A percentile compares a stretch with the other conserved stretches of the same genome.
phyloP scores from a whole-genome alignment of 768 basidiomycete genomes.

The Lyophyllum semitale region DNA sequence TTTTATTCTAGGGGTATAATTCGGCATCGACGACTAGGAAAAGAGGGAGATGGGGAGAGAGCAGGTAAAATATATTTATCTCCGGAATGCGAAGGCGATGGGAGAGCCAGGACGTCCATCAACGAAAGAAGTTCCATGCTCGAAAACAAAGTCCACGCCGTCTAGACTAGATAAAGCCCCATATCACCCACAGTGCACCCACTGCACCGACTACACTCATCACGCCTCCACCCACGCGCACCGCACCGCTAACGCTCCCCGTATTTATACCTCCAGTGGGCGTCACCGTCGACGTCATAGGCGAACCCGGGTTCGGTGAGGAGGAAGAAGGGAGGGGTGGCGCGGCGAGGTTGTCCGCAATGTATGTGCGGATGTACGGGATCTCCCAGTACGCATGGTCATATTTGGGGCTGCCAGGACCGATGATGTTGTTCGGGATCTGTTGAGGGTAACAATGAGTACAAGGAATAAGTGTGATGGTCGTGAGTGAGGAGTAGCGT shows the following conservation, averaged over 20 bases:
- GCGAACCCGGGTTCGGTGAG: neutral
- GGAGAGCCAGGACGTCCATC: too few species aligned
- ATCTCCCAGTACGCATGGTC: slow-evolving; percentile 63
- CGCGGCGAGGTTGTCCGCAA: slow-evolving; percentile 25
- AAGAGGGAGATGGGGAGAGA: too few species aligned
- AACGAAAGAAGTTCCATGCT: too few species aligned
- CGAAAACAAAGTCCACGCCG: too few species aligned
- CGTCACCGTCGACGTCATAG: neutral
- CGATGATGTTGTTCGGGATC: slow-evolving; percentile 46
- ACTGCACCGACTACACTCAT: neutral
- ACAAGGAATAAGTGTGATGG: neutral
- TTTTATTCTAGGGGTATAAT: too few species aligned
- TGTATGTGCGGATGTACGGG: slow-evolving; percentile 57
- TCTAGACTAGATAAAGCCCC: neutral
- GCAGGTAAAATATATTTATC: too few species aligned
- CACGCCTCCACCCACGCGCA: neutral
- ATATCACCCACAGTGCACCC: neutral
- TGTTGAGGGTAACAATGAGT: slow-evolving; percentile 13
- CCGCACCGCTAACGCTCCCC: neutral
- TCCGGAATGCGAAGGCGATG: too few species aligned
- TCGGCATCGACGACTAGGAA: too few species aligned
- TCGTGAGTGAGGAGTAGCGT: neutral
- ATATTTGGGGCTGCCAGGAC: slow-evolving; percentile 45
- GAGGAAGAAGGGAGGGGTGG: neutral
- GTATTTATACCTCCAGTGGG: neutral